A percentile compares a stretch with the other conserved stretches of the same genome.
phyloP scores from a whole-genome alignment of 345 rosid genomes.

The Atalantia buxifolia region DNA sequence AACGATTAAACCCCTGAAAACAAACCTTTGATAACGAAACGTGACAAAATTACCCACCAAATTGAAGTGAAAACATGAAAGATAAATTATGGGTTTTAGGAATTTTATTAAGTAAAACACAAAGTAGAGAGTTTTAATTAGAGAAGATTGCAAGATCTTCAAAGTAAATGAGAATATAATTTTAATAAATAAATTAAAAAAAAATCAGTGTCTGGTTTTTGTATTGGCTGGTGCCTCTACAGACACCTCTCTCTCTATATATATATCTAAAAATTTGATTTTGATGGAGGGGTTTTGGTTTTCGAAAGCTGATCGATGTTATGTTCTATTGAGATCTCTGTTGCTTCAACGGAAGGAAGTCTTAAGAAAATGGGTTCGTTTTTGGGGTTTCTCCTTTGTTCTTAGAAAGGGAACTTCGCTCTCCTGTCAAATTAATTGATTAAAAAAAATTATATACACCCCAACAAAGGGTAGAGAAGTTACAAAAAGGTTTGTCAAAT shows the following conservation, averaged over 20 bases:
- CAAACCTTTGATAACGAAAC: not conserved
- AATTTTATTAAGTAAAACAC: not conserved
- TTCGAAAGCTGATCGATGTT: conserved; percentile 19
- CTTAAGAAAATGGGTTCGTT: not conserved
- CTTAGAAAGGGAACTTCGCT: not conserved
- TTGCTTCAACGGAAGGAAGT: not conserved
- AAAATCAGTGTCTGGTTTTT: not conserved
- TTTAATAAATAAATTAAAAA: not conserved
- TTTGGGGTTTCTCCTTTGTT: conserved; percentile 8
- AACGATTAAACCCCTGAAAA: not conserved
- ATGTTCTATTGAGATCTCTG: conserved; percentile 31
- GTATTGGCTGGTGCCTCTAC: not conserved
- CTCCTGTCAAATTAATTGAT: not conserved
- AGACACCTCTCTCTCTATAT: conserved; percentile 1
- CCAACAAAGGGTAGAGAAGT: conserved; percentile 18
- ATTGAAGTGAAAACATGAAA: conserved; percentile 10
- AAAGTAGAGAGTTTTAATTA: conserved; percentile 21
- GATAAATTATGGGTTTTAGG: conserved; percentile 14
- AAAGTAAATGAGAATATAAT: conserved; percentile 5
- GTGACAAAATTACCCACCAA: conserved; percentile 1
- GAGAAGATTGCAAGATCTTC: conserved; percentile 13
- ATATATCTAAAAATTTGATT: not conserved
- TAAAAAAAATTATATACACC: conserved; percentile 9
- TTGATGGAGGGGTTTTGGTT: conserved; percentile 15
- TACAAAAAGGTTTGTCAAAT: not conserved